Base-by-base conservation (phyloP, 148 eudicot genomes). In the Camellia granthamiana region DNA sequence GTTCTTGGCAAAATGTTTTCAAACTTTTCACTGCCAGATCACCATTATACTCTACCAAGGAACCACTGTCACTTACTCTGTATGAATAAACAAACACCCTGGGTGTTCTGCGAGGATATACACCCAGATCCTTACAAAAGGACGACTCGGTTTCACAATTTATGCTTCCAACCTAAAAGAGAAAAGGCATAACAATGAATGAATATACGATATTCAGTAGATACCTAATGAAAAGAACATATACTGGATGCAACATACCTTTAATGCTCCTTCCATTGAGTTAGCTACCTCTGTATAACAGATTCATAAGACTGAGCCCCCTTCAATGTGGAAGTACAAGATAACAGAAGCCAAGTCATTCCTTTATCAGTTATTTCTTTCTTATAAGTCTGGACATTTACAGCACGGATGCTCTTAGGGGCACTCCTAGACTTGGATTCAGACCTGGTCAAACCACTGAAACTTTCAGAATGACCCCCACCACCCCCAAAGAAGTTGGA, bases 1-100 rank as follows among this genome's bases (percentile, higher is more conserved):
- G 90, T 21, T 93, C 97, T 85, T 85, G 91, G 81, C 91, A 91
- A 83, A 95, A 93, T 19, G 83, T 83, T 84, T 93, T 95, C 85
- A 95, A 71, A 72, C 85, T 81, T 82, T 86, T 95, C 14, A 70
- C 81, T 66, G 87, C 81, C 86, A 88, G 78, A 54, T 90, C 97
- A 73, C 90, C 97, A 76, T 23, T 87, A 80, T 88, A 95, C 88
- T 95, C 99, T 63, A 92, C 90, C 85, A 95, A 83, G 65, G 91
- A 87, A 79, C 96, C 97, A 78, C 83, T 77, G 63, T 77, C 89
- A 77, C 91, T 87, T 69, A 89, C 77, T 75, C 70, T 79, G 80
- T 86, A 95, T 38, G 97, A 95, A 72, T 95, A 90, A 44, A 93
- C 89, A 83, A 83, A 88, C 42, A 92, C 16, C 81, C 85, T 90